Percentiles rank a stretch among this genome's conserved stretches.
These are phyloP conservation scores for Exophiala sideris DNA, from an alignment of 2,329 filamentous ascomycete species.

Conservation along the genomic window DNA sequence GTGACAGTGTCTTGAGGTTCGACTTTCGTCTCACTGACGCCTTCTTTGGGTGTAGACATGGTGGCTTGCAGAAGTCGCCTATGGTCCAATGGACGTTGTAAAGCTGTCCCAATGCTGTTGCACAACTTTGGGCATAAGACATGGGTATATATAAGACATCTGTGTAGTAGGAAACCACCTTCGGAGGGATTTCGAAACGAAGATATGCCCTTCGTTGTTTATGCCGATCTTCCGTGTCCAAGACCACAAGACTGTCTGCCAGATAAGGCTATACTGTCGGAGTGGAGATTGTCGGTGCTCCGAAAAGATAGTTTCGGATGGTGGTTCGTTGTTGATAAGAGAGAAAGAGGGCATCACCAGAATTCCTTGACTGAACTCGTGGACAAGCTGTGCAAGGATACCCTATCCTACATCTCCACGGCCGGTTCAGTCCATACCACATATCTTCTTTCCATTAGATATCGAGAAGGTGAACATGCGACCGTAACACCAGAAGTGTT, in stretches of 20 bases:
- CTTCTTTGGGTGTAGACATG: no score
- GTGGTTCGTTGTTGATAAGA: background rate
- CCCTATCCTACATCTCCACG: background rate
- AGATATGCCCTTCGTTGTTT: background rate
- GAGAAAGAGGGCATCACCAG: background rate
- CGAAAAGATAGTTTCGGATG: background rate
- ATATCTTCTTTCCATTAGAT: background rate
- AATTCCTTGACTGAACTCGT: background rate
- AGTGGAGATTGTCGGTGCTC: background rate
- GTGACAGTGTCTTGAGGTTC: no score
- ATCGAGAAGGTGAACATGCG: background rate
- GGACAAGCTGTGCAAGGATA: background rate
- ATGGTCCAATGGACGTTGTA: no score
- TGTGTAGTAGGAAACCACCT: background rate
- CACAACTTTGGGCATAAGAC: background rate
- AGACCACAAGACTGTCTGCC: background rate
- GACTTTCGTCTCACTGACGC: no score
- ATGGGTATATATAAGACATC: background rate
- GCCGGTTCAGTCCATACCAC: background rate
- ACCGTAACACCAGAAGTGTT: background rate
- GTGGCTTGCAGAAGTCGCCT: no score
- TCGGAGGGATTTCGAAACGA: background rate
- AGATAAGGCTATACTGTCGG: background rate
- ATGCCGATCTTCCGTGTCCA: background rate
- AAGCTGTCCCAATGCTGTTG: no score